Base-by-base conservation (phyloP, 352 stramenopile species). In the Phytophthora sp. region DNA sequence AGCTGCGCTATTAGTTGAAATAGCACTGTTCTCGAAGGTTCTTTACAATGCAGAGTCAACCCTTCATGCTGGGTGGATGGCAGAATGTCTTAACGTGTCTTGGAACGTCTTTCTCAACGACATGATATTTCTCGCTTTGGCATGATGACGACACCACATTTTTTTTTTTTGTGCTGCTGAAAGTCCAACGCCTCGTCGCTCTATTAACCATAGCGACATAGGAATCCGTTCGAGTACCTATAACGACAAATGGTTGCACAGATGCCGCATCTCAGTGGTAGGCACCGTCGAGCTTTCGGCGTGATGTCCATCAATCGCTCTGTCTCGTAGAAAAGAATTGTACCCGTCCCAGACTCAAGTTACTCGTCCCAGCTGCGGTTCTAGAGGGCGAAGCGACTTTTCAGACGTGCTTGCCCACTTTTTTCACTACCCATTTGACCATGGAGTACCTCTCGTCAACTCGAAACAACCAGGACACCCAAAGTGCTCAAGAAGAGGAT, bases 1-100 rank as follows among this genome's bases (percentile, higher is more conserved):
- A 77, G 55, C 24, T 93, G 84, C 57, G 73, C 59, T 53, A 76
- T 93, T 72, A 90, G 82, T 57, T 93, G 63, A 79, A 8, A 54
- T 59, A 65, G n/a, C 35, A 33, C 29, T 33, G 29, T 33, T 45
- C n/a, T 30, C 24, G 15, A 55, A 51, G 41, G 21, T 20, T 41
- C 45, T 36, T 16, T 45, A 26, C 16, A 24, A 45, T 45, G n/a
- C n/a, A 15, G 18, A 45, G 38, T 26, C 38, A 45, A 45, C 38
- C 18, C n/a, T n/a, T 45, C 8, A 26, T 18, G 18, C 5, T 33
- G 29, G 29, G 29, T 33, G 29, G 4, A 33, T 33, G 29, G 29
- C 29, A 33, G 9, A 33, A 33, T n/a, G n/a, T n/a, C n/a, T n/a
- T n/a, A n/a, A n/a, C n/a, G n/a, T n/a, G n/a, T n/a, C n/a, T n/a